phyloP scores from a whole-genome alignment of 169 alveolate species.

The Plasmodium cynomolgi region DNA sequence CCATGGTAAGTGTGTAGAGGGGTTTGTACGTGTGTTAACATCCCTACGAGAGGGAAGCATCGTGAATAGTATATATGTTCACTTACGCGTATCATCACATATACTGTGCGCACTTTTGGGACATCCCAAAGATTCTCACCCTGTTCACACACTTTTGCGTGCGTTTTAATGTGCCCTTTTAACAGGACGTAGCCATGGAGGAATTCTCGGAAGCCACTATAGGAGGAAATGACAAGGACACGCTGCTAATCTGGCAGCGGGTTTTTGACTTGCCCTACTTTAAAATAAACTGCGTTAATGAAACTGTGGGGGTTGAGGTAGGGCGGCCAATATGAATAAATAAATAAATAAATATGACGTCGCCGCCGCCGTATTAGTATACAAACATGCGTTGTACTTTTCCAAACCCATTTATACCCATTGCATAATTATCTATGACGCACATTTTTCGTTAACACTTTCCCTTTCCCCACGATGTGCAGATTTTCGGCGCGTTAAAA shows the following conservation, averaged over 20 bases:
- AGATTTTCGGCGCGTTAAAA: constrained; percentile 95
- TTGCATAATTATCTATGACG: background rate
- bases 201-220: constrained; percentile 95
- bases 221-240: constrained; percentile 89
- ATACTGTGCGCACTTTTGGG: background rate
- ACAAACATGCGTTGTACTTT: background rate
- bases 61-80: background rate
- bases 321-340: background rate
- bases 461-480: background rate
- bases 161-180: background rate
- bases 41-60: background rate
- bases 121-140: background rate
- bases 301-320: constrained; percentile 91
- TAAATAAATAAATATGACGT: background rate
- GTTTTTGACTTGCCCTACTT: constrained; percentile 93
- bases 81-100: background rate
- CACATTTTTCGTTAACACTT: background rate
- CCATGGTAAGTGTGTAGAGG: constrained; percentile 76
- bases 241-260: constrained; percentile 87
- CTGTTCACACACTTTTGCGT: background rate
- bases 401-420: too few species aligned
- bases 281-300: constrained; percentile 90
- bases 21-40: background rate
- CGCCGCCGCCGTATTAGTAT: background rate
- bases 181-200: constrained; percentile 91